These are phyloP conservation scores for Neonectria faginata DNA, from an alignment of 2,329 filamentous ascomycete genomes.

Conservation along the genomic window DNA sequence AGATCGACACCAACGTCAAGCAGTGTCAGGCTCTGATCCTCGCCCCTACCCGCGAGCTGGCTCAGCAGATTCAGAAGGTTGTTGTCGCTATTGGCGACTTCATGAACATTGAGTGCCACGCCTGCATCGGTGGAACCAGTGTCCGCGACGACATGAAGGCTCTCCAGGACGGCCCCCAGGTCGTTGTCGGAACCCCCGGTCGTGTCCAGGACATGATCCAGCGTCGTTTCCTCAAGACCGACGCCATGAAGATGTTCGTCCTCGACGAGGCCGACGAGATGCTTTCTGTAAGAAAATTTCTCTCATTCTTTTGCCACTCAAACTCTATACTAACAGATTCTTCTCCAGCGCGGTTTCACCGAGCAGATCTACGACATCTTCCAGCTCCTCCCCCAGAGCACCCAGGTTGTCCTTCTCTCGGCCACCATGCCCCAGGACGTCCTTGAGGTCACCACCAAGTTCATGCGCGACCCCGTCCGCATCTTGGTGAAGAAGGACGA, in stretches of 20 bases:
- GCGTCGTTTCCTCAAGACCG: slow-evolving; percentile 95
- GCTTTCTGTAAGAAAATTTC: slow-evolving; percentile 77
- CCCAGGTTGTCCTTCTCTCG: slow-evolving; percentile 97
- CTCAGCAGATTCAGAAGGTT: slow-evolving; percentile 99
- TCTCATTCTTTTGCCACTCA: neutral
- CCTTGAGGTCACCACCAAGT: slow-evolving; percentile 99
- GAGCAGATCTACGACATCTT: slow-evolving; percentile 99
- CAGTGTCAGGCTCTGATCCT: slow-evolving; percentile 98
- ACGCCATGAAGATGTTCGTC: slow-evolving; percentile 99
- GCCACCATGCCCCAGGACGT: slow-evolving; percentile 99
- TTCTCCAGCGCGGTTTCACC: slow-evolving; percentile 87
- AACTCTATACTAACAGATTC: slow-evolving; percentile 50
- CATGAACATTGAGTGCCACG: slow-evolving; percentile 99
- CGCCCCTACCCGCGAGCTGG: slow-evolving; percentile 96
- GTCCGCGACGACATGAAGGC: slow-evolving; percentile 99
- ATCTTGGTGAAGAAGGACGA: slow-evolving; percentile 99
- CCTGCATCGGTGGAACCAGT: slow-evolving; percentile 98
- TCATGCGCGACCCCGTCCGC: slow-evolving; percentile 99
- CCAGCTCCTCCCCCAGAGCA: slow-evolving; percentile 97
- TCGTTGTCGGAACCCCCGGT: slow-evolving; percentile 97
- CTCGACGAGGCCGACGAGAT: slow-evolving; percentile 99
- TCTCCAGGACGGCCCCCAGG: slow-evolving; percentile 93
- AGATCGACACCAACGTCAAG: slow-evolving; percentile 96
- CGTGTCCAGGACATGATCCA: slow-evolving; percentile 99
- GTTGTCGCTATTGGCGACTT: slow-evolving; percentile 99